phyloP scores from a whole-genome alignment of 345 rosid genomes.

The Balakata baccata region DNA sequence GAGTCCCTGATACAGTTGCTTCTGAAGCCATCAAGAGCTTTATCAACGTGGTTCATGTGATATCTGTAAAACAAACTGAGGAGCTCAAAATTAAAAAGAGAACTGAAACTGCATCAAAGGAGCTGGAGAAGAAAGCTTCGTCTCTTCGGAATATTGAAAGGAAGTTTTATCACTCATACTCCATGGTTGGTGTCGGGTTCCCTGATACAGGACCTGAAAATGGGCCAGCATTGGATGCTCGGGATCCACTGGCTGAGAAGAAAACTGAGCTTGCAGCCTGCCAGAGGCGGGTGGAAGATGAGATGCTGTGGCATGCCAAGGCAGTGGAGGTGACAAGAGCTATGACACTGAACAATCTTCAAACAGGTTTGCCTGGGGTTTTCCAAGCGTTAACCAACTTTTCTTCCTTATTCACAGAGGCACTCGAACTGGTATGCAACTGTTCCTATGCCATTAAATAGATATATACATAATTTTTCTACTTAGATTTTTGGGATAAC shows the following conservation, averaged over 20 bases:
- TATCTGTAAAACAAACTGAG: slow-evolving; percentile 67
- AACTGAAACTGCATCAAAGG: slow-evolving; percentile 72
- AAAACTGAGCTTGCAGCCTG: slow-evolving; percentile 80
- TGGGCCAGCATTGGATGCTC: slow-evolving; percentile 68
- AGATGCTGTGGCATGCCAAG: slow-evolving; percentile 79
- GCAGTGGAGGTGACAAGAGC: slow-evolving; percentile 92
- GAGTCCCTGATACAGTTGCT: slow-evolving; percentile 93
- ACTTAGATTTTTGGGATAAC: slow-evolving; percentile 27
- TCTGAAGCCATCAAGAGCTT: slow-evolving; percentile 99
- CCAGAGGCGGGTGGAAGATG: slow-evolving; percentile 88
- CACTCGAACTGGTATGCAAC: slow-evolving; percentile 64
- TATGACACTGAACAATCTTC: slow-evolving; percentile 79
- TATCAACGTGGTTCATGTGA: slow-evolving; percentile 72
- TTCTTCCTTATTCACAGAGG: slow-evolving; percentile 67
- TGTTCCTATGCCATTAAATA: slow-evolving; percentile 79
- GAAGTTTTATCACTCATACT: slow-evolving; percentile 89
- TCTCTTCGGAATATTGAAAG: slow-evolving; percentile 82
- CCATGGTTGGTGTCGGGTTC: slow-evolving; percentile 78
- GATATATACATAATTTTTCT: slow-evolving; percentile 18
- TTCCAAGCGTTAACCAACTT: slow-evolving; percentile 87
- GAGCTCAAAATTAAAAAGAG: slow-evolving; percentile 78
- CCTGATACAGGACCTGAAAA: slow-evolving; percentile 68
- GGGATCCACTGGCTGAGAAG: slow-evolving; percentile 85
- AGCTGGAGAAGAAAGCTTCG: slow-evolving; percentile 91
- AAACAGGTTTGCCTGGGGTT: slow-evolving; percentile 92